Base-by-base conservation (phyloP, 192 early-diverging fungal genomes). In the Entomortierella parvispora region DNA sequence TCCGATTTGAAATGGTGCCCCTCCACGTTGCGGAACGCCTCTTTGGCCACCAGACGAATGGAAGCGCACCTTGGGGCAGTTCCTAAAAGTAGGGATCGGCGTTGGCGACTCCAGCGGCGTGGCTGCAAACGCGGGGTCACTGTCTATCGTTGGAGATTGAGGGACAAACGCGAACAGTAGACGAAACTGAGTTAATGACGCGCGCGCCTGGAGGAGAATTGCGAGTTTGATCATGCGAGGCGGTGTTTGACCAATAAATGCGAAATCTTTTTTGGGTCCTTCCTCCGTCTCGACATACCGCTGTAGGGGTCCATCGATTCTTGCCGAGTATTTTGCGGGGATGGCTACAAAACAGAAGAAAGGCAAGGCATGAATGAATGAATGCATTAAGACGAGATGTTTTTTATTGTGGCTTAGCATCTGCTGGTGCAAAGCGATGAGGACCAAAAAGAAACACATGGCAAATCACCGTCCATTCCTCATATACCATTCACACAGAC, bases 81-180 rank as follows among this genome's bases (percentile, higher is more conserved):
- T 82, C 20, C 61, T 40, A 12, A 77, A 25, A 9, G 85, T 81
- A 26, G 85, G 85, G 15, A 77, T 79, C 4, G 71, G 77, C n/a
- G 82, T 80, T 8, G 58, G 65, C 10, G 85, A 82, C 55, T 74
- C 23, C 11, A 87, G 50, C 17, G 62, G 80, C 22, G 86, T 81
- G 18, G 59, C 52, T 14, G 70, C 71, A 54, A 78, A 87, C 6
- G 69, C 85, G 12, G 81, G 83, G 48, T 82, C 82, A 22, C 56
- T 55, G 23, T 85, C 86, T 82, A 25, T 17, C n/a, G 37, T 34
- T 14, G 4, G 5, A 23, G 40, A 3, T 3, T 37, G 11, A 61
- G 15, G 29, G 28, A 17, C 46, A 49, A 31, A 49, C n/a, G 46
- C 60, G 42, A 51, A 40, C 37, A 40, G 56, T 52, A 28, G 20